Evolutionary conservation across 2,329 filamentous ascomycete genomes (phyloP), one percentile per base, ranked within the genome.

Genomic region (Leptographium radiaticola): DNA sequence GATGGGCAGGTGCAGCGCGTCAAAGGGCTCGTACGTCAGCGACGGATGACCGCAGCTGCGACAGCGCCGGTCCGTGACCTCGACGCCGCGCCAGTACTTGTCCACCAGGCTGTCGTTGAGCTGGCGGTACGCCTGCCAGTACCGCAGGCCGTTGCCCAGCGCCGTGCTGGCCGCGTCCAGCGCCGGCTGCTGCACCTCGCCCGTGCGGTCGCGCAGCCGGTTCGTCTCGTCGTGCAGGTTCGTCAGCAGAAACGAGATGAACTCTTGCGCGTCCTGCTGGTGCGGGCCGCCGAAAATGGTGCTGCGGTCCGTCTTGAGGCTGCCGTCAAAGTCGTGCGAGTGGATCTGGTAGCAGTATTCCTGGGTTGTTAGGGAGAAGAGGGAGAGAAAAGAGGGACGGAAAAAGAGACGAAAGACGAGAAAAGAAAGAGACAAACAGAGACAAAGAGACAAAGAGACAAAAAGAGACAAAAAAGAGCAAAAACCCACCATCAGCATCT

Each of bases 251-350:
- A 94, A 95, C 47, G 83, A 81, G 59, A 91, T 83, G 60, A 95
- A 95, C 62, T 97, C 93, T 59, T 90, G 86, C 2, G 89, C 86
- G 63, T 98, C 93, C 68, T 97, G 93, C 65, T 97, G 91, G 50
- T 81, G 72, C 30, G 75, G 74, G 43, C 87, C 84, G 15, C 84
- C 87, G 71, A 89, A 93, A 8, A 63, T 59, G 12, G 74, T 55
- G 80, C 80, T 59, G 54, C 58, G 45, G 53, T 59, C 57, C 4
- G 58, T 52, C 52, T 62, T 63, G 44, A 56, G 53, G 33, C 56
- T 62, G 18, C 65, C 62, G 53, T 63, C 56, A 30, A 51, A 53
- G 20, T 59, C 64, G 51, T 67, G 67, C 25, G 58, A 55, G 61
- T 84, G 84, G 57, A 89, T 81, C 53, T 80, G 77, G 56, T 77